Evolutionary conservation across 768 basidiomycete species (phyloP).

Genomic region (Imleria badia): DNA sequence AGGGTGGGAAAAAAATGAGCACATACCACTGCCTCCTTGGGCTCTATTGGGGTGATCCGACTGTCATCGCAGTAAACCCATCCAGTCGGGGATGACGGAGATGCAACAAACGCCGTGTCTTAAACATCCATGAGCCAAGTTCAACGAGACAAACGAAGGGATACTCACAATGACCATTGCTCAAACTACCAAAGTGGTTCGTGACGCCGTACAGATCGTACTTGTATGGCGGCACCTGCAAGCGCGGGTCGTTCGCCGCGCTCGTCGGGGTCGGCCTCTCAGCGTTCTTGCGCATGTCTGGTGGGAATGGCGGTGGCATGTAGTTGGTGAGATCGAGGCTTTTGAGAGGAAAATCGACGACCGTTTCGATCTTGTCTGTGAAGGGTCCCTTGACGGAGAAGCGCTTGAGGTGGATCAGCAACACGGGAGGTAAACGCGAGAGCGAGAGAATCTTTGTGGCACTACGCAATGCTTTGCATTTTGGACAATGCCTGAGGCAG

Average conservation of each 20-base stretch:
- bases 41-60: conserved; percentile 68
- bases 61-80: conserved; percentile 97
- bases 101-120: conserved; percentile 91
- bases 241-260: conserved; percentile 66
- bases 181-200: conserved; percentile 93
- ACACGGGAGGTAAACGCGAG: conserved; percentile 88
- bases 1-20: not conserved
- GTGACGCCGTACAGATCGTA: conserved; percentile 96
- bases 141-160: not conserved
- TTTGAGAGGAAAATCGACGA: conserved; percentile 84
- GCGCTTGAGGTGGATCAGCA: conserved; percentile 90
- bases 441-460: conserved; percentile 87
- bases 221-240: conserved; percentile 82
- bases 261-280: conserved; percentile 34
- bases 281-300: conserved; percentile 55
- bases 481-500: conserved; percentile 83
- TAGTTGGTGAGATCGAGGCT: conserved; percentile 69
- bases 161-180: conserved; percentile 91
- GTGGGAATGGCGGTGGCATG: conserved; percentile 78
- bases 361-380: conserved; percentile 95
- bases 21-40: conserved; percentile 83
- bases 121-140: conserved; percentile 29
- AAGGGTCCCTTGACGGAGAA: conserved; percentile 90
- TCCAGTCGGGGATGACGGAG: conserved; percentile 75
- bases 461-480: conserved; percentile 84